Percentiles rank a stretch among this genome's conserved stretches.
Evolutionary conservation across 768 basidiomycete genomes (phyloP).

Genomic region (Mycena rosella): DNA sequence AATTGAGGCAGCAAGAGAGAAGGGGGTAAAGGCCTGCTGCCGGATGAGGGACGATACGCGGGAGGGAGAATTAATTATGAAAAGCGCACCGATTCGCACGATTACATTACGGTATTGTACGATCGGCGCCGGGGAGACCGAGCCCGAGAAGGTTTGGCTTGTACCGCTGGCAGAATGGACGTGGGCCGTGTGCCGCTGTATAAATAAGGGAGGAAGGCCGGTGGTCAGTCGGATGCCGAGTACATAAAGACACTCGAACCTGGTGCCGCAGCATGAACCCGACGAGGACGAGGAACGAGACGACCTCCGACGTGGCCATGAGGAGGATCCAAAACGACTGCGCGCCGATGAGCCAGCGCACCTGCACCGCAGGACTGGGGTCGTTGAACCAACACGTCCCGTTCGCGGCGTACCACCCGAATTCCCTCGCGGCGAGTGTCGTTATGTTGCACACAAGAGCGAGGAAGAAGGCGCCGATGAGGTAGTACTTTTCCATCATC

Average conservation of each 20-base stretch:
- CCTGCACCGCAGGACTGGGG: background rate
- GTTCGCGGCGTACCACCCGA: background rate
- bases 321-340: slow-evolving; percentile 5
- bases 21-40: background rate
- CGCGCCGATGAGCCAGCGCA: background rate
- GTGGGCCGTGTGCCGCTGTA: too few relatives aligned
- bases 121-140: too few relatives aligned
- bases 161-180: too few relatives aligned
- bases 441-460: background rate
- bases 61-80: background rate
- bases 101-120: background rate
- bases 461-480: background rate
- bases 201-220: background rate
- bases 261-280: background rate
- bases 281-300: slow-evolving; percentile 5
- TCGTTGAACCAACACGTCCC: background rate
- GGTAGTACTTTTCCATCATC: slow-evolving; percentile 21
- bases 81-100: too few relatives aligned
- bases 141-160: too few relatives aligned
- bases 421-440: background rate
- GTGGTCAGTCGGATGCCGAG: background rate
- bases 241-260: background rate
- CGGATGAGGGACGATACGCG: background rate
- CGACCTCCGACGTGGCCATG: slow-evolving; percentile 7
- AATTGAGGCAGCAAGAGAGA: background rate